Evolutionary conservation across 1,139 yeast species (phyloP), one percentile per base, ranked within the genome.

Genomic region (Chernovozyma sophiae-reginae): DNA sequence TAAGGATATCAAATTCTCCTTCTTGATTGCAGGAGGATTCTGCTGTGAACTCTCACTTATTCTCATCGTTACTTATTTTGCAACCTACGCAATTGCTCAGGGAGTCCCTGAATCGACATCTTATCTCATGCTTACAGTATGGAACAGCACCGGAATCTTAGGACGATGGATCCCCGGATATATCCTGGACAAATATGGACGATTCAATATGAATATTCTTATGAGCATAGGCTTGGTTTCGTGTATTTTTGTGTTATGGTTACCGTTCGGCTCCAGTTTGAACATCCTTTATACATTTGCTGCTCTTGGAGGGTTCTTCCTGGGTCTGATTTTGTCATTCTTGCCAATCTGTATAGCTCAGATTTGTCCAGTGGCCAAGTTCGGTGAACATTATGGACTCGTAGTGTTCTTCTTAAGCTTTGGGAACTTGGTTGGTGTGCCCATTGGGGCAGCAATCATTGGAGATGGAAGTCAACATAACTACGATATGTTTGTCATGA

Each of bases 41-140:
- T 62, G 75, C 38, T 68, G 77, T 11, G 92, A 83, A 49, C 62
- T 78, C 32, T 68, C 84, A 2, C 57, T 81, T 28, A 64, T 81
- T 25, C 62, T 75, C 29, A 60, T 75, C 6, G 57, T 71, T 32
- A 69, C 75, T 1, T 69, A 67, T 45, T 64, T 60, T 47, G 68
- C 73, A 5, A 60, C 73, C 4, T 69, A 66, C 44, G 71, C 73
- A 3, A 59, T 68, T 25, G 62, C 68, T 4, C 65, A 65, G 33
- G 74, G 74, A 0, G 49, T 58, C 40, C 42, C 51, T 4, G 72
- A 67, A 43, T 55, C 68, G 11, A 49, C 58, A 15, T 59, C 74
- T 1, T 64, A 65, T 41, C 41, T 60, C 18, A 48, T 69, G 22
- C 52, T 68, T 35, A 65, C 74, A 0, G 53, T 67, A 3, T 64